These are phyloP conservation scores for Kandelia obovata DNA, from an alignment of 345 rosid species.

Conservation along the genomic window DNA sequence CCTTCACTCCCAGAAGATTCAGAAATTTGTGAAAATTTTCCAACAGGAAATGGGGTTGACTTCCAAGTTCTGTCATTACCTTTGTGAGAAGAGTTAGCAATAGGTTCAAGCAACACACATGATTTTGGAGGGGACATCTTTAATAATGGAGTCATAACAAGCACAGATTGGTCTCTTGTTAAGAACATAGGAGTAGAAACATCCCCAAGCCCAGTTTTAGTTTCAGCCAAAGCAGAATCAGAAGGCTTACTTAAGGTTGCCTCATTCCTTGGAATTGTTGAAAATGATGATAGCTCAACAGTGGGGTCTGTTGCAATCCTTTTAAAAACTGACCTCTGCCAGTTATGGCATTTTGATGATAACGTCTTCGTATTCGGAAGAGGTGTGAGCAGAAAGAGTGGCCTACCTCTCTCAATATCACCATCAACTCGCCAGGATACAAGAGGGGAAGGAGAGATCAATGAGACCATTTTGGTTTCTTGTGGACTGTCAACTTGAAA, in stretches of 20 bases:
- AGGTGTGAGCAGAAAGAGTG: constrained; percentile 80
- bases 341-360: constrained; percentile 21
- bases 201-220: constrained; percentile 24
- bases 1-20: constrained; percentile 52
- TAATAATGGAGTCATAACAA: constrained; percentile 66
- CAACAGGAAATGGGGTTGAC: constrained; percentile 54
- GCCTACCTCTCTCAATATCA: constrained; percentile 60
- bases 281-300: constrained; percentile 30
- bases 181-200: constrained; percentile 40
- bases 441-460: constrained; percentile 92
- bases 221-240: constrained; percentile 20
- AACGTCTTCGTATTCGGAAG: constrained; percentile 56
- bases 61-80: constrained; percentile 32
- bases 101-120: constrained; percentile 62
- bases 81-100: constrained; percentile 32
- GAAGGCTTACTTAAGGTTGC: constrained; percentile 35
- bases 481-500: constrained; percentile 62
- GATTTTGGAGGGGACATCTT: constrained; percentile 85
- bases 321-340: constrained; percentile 33
- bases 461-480: constrained; percentile 35
- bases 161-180: constrained; percentile 36
- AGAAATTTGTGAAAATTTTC: constrained; percentile 42
- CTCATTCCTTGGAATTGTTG: constrained; percentile 34
- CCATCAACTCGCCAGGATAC: constrained; percentile 79
- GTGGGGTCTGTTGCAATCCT: constrained; percentile 29